A percentile compares a stretch with the other conserved stretches of the same genome.
Evolutionary conservation across 768 basidiomycete genomes (phyloP).

Genomic region (Pulveroboletus frians): DNA sequence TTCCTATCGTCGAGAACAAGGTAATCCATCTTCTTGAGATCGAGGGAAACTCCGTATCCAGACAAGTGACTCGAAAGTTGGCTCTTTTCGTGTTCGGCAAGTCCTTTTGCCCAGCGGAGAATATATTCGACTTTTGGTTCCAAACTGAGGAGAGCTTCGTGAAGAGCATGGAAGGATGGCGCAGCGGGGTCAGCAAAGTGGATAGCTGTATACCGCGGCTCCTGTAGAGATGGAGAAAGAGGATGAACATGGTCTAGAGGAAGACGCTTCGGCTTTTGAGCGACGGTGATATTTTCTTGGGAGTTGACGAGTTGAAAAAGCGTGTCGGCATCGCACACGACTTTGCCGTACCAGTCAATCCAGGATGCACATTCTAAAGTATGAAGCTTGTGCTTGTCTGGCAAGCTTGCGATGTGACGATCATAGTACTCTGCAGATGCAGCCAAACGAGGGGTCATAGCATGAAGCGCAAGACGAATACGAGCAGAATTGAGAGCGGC

Average conservation of each 20-base stretch:
- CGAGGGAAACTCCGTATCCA: conserved; percentile 89
- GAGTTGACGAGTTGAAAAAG: conserved; percentile 49
- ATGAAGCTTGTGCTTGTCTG: conserved; percentile 24
- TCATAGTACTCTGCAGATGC: conserved; percentile 77
- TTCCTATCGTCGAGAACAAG: conserved; percentile 84
- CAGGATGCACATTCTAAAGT: conserved; percentile 53
- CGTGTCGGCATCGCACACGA: conserved; percentile 62
- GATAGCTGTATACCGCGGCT: conserved; percentile 61
- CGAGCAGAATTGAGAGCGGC: conserved; percentile 52
- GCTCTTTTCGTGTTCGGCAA: conserved; percentile 34
- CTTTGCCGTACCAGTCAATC: conserved; percentile 80
- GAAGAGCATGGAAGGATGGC: conserved; percentile 63
- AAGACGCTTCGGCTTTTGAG: conserved; percentile 38
- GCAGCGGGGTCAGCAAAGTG: conserved; percentile 71
- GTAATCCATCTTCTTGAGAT: conserved; percentile 97
- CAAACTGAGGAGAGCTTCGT: conserved; percentile 53
- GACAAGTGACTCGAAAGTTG: conserved; percentile 48
- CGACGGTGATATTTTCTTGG: conserved; percentile 36
- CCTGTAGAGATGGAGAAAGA: conserved; percentile 39
- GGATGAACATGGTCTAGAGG: conserved; percentile 77
- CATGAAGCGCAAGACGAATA: conserved; percentile 72
- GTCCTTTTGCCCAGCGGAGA: conserved; percentile 43
- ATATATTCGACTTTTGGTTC: conserved; percentile 62
- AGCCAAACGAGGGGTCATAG: conserved; percentile 73
- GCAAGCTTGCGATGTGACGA: conserved; percentile 29